A percentile compares a stretch with the other conserved stretches of the same genome.
These are phyloP conservation scores for Colletotrichum paranaense DNA, from an alignment of 2,329 filamentous ascomycete genomes.

Conservation along the genomic window DNA sequence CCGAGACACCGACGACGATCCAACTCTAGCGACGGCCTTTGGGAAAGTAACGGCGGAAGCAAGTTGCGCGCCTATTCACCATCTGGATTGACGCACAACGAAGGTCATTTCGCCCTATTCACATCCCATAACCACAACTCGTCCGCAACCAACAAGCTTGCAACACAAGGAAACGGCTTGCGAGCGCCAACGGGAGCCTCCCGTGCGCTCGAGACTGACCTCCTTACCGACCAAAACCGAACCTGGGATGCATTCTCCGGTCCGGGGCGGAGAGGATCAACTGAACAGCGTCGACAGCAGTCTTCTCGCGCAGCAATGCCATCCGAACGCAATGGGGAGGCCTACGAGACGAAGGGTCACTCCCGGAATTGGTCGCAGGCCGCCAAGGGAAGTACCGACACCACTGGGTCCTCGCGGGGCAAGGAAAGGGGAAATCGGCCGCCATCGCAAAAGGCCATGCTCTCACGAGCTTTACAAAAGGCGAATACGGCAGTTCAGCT, in stretches of 20 bases:
- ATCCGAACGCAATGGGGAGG: slow-evolving; percentile 47
- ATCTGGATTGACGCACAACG: neutral
- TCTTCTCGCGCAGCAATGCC: slow-evolving; percentile 34
- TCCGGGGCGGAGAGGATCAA: slow-evolving; percentile 24
- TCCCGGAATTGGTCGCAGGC: slow-evolving; percentile 58
- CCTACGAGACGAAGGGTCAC: slow-evolving; percentile 48
- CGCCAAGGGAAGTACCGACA: slow-evolving; percentile 58
- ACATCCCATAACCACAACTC: neutral
- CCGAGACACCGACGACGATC: slow-evolving; percentile 6
- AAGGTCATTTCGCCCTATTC: neutral
- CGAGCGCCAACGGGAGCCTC: neutral
- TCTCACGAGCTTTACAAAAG: slow-evolving; percentile 94
- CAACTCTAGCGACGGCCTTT: slow-evolving; percentile 20
- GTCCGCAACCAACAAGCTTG: neutral
- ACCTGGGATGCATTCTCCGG: slow-evolving; percentile 31
- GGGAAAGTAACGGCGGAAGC: neutral
- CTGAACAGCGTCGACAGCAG: slow-evolving; percentile 11
- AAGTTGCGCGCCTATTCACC: slow-evolving; percentile 8
- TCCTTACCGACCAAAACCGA: neutral
- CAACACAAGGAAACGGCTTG: neutral
- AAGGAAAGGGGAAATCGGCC: slow-evolving; percentile 51
- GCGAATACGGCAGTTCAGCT: slow-evolving; percentile 95
- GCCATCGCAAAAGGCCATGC: slow-evolving; percentile 92
- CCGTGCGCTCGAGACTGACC: neutral
- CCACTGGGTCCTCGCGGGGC: slow-evolving; percentile 49